phyloP scores from a whole-genome alignment of 2,329 filamentous ascomycete genomes.

The Penicillium sp. region DNA sequence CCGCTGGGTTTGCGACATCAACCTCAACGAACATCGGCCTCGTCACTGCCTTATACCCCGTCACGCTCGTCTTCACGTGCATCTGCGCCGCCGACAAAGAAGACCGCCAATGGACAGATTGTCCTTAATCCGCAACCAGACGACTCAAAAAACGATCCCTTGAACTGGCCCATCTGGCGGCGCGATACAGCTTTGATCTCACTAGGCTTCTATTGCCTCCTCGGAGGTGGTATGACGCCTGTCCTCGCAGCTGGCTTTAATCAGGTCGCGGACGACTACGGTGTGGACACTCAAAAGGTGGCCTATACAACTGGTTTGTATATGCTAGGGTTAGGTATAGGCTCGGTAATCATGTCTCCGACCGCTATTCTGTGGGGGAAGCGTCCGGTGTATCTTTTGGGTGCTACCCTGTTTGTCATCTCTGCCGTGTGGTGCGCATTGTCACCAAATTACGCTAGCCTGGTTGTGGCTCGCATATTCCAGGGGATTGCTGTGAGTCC shows the following conservation, averaged over 20 bases:
- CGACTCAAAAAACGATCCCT: slow-evolving; percentile 84
- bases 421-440: slow-evolving; percentile 83
- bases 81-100: slow-evolving; percentile 63
- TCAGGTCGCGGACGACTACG: slow-evolving; percentile 71
- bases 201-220: slow-evolving; percentile 88
- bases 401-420: slow-evolving; percentile 75
- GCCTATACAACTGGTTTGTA: slow-evolving; percentile 88
- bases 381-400: slow-evolving; percentile 82
- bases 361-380: slow-evolving; percentile 93
- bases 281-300: slow-evolving; percentile 72
- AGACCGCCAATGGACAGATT: slow-evolving; percentile 78
- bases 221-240: slow-evolving; percentile 91
- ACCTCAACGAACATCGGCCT: slow-evolving; percentile 63
- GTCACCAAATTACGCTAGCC: slow-evolving; percentile 79
- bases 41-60: slow-evolving; percentile 55
- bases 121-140: slow-evolving; percentile 92
- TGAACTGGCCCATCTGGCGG: slow-evolving; percentile 88
- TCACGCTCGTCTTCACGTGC: slow-evolving; percentile 46
- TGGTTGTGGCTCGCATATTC: slow-evolving; percentile 81
- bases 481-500: slow-evolving; percentile 88
- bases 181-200: slow-evolving; percentile 80
- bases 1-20: slow-evolving; percentile 66
- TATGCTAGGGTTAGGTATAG: slow-evolving; percentile 90
- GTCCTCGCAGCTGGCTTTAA: slow-evolving; percentile 88
- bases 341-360: slow-evolving; percentile 81